These are phyloP conservation scores for Canavalia ensiformis DNA, from an alignment of 306 rosid genomes.

Conservation along the genomic window DNA sequence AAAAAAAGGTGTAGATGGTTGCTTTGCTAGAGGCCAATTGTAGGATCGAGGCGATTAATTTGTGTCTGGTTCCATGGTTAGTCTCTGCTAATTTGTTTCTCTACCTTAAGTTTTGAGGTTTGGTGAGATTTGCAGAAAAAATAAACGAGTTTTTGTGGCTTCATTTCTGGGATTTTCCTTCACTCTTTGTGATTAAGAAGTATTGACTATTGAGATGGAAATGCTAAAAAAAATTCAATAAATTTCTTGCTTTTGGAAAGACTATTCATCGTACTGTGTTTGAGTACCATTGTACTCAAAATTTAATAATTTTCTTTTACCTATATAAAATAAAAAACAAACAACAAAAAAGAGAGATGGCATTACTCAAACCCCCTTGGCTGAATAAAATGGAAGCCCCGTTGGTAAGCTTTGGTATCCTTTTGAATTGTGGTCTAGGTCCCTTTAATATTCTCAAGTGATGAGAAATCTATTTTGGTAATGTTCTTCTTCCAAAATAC, in stretches of 20 bases:
- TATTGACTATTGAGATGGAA: not conserved
- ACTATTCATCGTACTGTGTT: not conserved
- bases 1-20: not conserved
- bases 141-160: not conserved
- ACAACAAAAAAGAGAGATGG: not conserved
- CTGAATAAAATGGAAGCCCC: not conserved
- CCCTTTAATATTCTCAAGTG: not conserved
- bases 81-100: not conserved
- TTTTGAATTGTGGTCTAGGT: not conserved
- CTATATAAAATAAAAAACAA: not conserved
- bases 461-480: not conserved
- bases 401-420: not conserved
- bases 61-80: not conserved
- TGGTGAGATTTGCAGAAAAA: not conserved
- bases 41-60: too few relatives aligned
- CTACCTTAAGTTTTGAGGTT: not conserved
- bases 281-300: conserved; percentile 11
- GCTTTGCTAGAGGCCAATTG: not conserved
- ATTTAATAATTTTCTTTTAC: not conserved
- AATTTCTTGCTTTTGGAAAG: not conserved
- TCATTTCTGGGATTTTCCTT: not conserved
- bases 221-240: not conserved
- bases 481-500: conserved; percentile 7
- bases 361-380: not conserved
- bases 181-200: not conserved